Percentiles rank a stretch among this genome's conserved stretches.
Conservation (phyloP, 2,329 filamentous ascomycete species). For the Penicillium aurantiogriseum region DNA sequence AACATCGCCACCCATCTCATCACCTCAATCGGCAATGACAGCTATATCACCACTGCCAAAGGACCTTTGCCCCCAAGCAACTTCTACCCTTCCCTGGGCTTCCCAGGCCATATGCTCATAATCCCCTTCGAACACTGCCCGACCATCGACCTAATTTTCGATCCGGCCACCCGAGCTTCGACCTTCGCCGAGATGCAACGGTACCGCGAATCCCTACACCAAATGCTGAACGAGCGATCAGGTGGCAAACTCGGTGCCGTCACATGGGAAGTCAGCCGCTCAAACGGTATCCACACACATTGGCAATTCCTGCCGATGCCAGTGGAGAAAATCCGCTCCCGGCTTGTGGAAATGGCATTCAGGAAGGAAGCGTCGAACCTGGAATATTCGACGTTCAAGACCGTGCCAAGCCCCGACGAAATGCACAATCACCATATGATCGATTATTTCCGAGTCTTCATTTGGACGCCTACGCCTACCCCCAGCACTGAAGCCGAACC, state of each 20-base stretch:
- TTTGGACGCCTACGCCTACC: constrained; percentile 60
- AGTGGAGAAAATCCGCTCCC: constrained; percentile 63
- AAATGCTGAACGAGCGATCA: constrained; percentile 61
- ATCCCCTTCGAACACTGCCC: constrained; percentile 82
- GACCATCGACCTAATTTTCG: constrained; percentile 67
- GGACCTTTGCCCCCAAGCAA: constrained; percentile 73
- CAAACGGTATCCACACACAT: constrained; percentile 78
- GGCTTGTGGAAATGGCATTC: constrained; percentile 84
- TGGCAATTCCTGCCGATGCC: constrained; percentile 89
- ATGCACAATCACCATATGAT: constrained; percentile 40
- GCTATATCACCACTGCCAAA: constrained; percentile 88
- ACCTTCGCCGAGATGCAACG: constrained; percentile 78
- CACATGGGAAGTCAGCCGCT: constrained; percentile 88
- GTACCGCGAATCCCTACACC: constrained; percentile 74
- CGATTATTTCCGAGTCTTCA: constrained; percentile 78
- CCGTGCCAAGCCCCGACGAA: constrained; percentile 38
- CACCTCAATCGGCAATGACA: constrained; percentile 80
- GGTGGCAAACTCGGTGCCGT: constrained; percentile 69
- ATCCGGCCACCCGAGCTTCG: constrained; percentile 54
- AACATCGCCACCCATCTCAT: constrained; percentile 84
- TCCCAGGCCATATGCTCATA: constrained; percentile 85
- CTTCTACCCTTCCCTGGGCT: constrained; percentile 70
- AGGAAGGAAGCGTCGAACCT: constrained; percentile 81
- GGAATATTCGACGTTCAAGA: constrained; percentile 55
- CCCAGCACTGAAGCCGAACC: neutral